Percentiles rank a stretch among this genome's conserved stretches.
Conservation (phyloP, 805 yeast species). For the Ogataea pignaliae region DNA sequence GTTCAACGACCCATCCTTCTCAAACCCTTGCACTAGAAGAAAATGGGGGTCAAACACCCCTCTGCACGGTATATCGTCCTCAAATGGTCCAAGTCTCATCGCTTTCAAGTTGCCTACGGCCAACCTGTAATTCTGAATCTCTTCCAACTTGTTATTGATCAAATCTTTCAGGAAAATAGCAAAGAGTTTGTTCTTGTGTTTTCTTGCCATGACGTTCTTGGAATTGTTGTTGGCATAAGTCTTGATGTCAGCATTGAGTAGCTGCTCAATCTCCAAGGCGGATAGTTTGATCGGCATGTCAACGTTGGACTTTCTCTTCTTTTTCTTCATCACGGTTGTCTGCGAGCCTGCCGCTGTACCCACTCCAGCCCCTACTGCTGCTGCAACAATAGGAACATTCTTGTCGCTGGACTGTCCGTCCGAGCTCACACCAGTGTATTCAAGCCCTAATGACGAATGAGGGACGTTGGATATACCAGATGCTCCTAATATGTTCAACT, state of each 20-base stretch:
- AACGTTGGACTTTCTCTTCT: slow-evolving; percentile 12
- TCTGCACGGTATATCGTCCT: not conserved
- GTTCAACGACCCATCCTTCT: not conserved
- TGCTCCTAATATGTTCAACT: slow-evolving; percentile 4
- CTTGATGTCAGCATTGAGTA: slow-evolving; percentile 22
- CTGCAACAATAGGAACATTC: not conserved
- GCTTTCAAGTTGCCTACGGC: slow-evolving; percentile 22
- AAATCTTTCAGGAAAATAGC: slow-evolving; percentile 26
- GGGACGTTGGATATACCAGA: not conserved
- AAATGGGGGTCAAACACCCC: slow-evolving; percentile 7
- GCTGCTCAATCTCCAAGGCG: slow-evolving; percentile 14
- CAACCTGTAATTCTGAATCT: slow-evolving; percentile 16
- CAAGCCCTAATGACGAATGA: not conserved
- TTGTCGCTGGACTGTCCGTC: too few relatives aligned
- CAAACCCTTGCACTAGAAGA: slow-evolving; percentile 10
- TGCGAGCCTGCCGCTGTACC: not conserved
- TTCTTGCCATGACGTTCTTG: slow-evolving; percentile 19
- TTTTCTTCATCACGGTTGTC: slow-evolving; percentile 1
- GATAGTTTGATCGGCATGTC: slow-evolving; percentile 19
- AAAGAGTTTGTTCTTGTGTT: slow-evolving; percentile 22
- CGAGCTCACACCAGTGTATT: not conserved
- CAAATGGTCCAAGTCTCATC: slow-evolving; percentile 7
- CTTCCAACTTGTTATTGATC: slow-evolving; percentile 15
- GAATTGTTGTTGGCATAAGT: slow-evolving; percentile 17
- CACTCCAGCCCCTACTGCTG: not conserved